Percentiles rank a stretch among this genome's conserved stretches.
Conservation (phyloP, 768 basidiomycete genomes). For the Harrya chromipes region DNA sequence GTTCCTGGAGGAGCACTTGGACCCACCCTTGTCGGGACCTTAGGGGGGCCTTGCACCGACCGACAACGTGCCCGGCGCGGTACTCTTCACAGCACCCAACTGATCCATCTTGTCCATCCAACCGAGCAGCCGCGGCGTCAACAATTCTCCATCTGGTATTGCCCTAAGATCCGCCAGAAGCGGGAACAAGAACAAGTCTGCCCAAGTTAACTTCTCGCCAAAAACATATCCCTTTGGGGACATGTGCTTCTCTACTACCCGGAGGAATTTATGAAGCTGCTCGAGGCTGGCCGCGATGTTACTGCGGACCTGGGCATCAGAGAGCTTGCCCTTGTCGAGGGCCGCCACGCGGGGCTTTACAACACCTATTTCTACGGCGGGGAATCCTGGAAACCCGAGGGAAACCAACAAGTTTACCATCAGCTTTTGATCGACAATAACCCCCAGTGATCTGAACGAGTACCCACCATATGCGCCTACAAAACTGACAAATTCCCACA, state of each 20-base stretch:
- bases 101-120: conserved; percentile 28
- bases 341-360: conserved; percentile 32
- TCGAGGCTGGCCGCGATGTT: conserved; percentile 18
- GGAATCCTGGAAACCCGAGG: conserved; percentile 27
- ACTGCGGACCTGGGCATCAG: conserved; percentile 22
- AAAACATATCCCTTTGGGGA: conserved; percentile 28
- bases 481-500: conserved; percentile 34
- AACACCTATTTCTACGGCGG: conserved; percentile 29
- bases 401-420: no score
- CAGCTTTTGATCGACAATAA: no score
- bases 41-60: conserved; percentile 27
- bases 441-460: no score
- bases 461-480: conserved; percentile 20
- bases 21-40: no score
- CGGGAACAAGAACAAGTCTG: conserved; percentile 33
- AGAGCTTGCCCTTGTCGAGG: conserved; percentile 21
- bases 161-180: conserved; percentile 30
- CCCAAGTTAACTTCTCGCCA: conserved; percentile 28
- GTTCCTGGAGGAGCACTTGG: no score
- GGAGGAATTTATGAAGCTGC: conserved; percentile 16
- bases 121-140: conserved; percentile 17
- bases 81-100: conserved; percentile 26
- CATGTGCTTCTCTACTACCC: conserved; percentile 20
- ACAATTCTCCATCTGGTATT: conserved; percentile 23
- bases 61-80: conserved; percentile 26